Conservation (phyloP, 106 monocot species). For the Acanthochlamys bracteata region DNA sequence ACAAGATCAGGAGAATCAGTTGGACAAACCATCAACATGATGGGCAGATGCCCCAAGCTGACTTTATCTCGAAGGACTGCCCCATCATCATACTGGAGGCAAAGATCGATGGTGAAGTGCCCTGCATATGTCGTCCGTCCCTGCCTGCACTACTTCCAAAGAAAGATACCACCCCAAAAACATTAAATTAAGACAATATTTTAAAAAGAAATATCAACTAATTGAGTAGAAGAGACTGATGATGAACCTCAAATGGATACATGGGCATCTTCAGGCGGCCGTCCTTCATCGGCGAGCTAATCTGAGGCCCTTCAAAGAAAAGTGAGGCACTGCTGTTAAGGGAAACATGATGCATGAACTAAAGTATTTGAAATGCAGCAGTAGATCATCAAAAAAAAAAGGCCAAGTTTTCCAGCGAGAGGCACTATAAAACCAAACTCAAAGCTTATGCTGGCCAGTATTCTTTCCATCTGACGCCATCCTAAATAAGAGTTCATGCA, state of each 20-base stretch:
- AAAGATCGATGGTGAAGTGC: slow-evolving; percentile 31
- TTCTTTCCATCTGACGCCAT: too few relatives aligned
- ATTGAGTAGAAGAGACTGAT: too few relatives aligned
- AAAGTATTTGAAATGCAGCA: neutral
- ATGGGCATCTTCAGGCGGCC: slow-evolving; percentile 19
- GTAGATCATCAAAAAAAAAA: neutral
- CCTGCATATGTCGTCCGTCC: slow-evolving; percentile 53
- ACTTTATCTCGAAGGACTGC: slow-evolving; percentile 29
- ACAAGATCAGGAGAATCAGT: neutral
- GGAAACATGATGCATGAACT: too few relatives aligned
- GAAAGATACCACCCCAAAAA: neutral
- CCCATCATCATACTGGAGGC: slow-evolving; percentile 52
- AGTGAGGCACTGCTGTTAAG: slow-evolving; percentile 50
- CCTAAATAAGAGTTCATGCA: too few relatives aligned
- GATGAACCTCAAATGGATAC: slow-evolving; percentile 49
- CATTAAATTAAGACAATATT: too few relatives aligned
- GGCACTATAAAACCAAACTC: too few relatives aligned
- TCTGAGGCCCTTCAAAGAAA: slow-evolving; percentile 35
- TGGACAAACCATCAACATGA: slow-evolving; percentile 80
- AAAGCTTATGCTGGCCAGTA: too few relatives aligned
- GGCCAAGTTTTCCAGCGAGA: too few relatives aligned
- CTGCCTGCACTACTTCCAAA: slow-evolving; percentile 60
- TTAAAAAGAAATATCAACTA: too few relatives aligned
- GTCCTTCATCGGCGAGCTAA: slow-evolving; percentile 30
- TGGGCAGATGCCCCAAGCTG: slow-evolving; percentile 65